Base-by-base conservation (phyloP, 2,329 filamentous ascomycete genomes). In the Phoma sp. region DNA sequence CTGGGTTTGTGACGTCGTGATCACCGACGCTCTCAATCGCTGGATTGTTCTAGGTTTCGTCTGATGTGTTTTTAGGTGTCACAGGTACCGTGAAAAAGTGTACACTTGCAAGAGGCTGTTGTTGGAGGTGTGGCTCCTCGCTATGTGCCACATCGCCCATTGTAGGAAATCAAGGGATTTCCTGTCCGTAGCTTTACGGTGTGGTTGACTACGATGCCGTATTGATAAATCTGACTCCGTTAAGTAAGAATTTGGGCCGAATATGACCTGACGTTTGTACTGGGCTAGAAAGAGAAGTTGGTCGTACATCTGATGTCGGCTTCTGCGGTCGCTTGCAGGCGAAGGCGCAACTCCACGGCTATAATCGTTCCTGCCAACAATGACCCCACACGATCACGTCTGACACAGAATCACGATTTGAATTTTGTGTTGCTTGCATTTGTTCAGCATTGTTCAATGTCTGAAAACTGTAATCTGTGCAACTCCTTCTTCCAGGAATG, bases 131-230 rank as follows among this genome's bases (percentile, higher is more conserved):
- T 19, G 35, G 2, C 8, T 35, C 13, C 3, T 55, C 19, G 15
- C 15, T 17, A 6, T 35, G 40, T 44, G 40, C 45, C 45, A 45
- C 40, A 40, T 27, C 31, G 19, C 46, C 36, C 41, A 50, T 55
- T 2, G 36, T 43, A 31, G 40, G 41, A 41, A 55, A 32, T 22
- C 21, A 27, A n/a, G 2, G 17, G 12, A 31, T 8, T 13, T 22
- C 17, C 17, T 17, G 17, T 2, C 17, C 17, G 17, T 17, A 17
- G 17, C 17, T 25, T 24, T 33, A 19, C 13, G 38, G 24, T 17
- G 22, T 39, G 29, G 17, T 21, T 44, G 27, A 17, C 15, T 17
- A 24, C n/a, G 22, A 25, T 4, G 38, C 21, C 38, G 7, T 15
- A 2, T 24, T 10, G 21, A n/a, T 32, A 4, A 12, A 2, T 6